phyloP scores from a whole-genome alignment of 1,284 basidiomycete species.

The Bondarzewia mesenterica region DNA sequence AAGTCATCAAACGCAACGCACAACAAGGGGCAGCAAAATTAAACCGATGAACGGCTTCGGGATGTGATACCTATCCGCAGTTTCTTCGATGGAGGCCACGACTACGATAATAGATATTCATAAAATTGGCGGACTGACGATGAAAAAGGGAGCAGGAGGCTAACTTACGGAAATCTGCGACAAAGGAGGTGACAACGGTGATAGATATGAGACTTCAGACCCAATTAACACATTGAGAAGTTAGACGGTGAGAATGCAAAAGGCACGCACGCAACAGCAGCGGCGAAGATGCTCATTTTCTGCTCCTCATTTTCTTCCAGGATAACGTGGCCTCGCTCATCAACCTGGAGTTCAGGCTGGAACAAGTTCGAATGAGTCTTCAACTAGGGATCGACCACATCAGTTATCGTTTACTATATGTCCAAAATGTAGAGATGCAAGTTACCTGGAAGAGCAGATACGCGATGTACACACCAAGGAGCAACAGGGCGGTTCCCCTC shows the following conservation, averaged over 20 bases:
- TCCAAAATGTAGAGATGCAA: neutral
- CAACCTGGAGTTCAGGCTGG: conserved; percentile 27
- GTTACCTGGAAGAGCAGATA: conserved; percentile 75
- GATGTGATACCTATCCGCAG: conserved; percentile 70
- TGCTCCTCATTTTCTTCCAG: conserved; percentile 42
- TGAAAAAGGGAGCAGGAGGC: too few relatives aligned
- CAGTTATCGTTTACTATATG: neutral
- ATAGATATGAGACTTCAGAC: conserved; percentile 45
- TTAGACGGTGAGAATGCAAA: conserved; percentile 1
- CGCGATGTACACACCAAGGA: conserved; percentile 76
- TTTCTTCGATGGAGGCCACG: conserved; percentile 88
- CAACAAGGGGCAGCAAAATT: conserved; percentile 67
- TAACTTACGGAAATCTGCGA: conserved; percentile 72
- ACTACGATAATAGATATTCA: conserved; percentile 31
- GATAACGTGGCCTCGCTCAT: neutral
- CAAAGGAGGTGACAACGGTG: conserved; percentile 80
- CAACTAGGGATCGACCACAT: conserved; percentile 25
- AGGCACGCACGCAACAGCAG: conserved; percentile 43
- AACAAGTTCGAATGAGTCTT: conserved; percentile 42
- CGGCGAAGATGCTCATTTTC: conserved; percentile 64
- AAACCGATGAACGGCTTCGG: conserved; percentile 79
- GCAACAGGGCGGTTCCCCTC: conserved; percentile 75
- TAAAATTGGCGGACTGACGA: neutral
- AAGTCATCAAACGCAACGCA: conserved; percentile 25
- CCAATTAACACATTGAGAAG: neutral